Evolutionary conservation across 2,329 filamentous ascomycete genomes (phyloP), one percentile per base, ranked within the genome.

Genomic region (Trichoderma hamatum): DNA sequence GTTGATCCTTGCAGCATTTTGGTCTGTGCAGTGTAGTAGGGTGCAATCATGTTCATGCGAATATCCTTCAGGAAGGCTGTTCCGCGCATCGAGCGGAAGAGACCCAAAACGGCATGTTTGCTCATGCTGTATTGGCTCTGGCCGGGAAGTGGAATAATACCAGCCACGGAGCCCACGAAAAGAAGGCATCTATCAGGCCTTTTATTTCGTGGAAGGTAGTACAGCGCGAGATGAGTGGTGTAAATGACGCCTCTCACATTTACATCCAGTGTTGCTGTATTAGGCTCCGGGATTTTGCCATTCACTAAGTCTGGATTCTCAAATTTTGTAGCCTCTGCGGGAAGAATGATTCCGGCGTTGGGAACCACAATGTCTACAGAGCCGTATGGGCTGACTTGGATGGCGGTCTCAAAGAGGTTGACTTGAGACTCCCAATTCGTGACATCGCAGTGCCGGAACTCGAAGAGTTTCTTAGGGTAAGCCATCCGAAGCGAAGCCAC

Each of bases 11-110:
- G 75, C 55, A 92, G 72, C 78, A 81, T 81, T 72, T 75, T 83
- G n/a, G 88, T 86, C 16, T 87, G 89, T 72, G 88, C 85, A 73
- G 84, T 80, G 76, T 90, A 92, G 78, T 91, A 92, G 0, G 90
- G 90, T 69, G 84, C 85, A n/a, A 92, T 76, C 74, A 91, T 82
- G 75, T 92, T 92, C 70, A 90, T 80, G 55, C 90, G 83, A 52
- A 92, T 79, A 28, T 86, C 86, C 52, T 83, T 78, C 9, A 69
- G 28, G 43, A 74, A 76, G 2, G 84, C 80, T 0, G 84, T 84
- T 4, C 80, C 76, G 19, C 89, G 83, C 56, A 92, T 78, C 6
- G 83, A 82, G 54, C 89, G 84, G 77, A 89, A 91, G 39, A 91
- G 79, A 0, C 89, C 90, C 13, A 90, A 81, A 0, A 92, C 84